A percentile compares a stretch with the other conserved stretches of the same genome.
phyloP scores from a whole-genome alignment of 2,329 filamentous ascomycete genomes.

The Bipolaris cookei region DNA sequence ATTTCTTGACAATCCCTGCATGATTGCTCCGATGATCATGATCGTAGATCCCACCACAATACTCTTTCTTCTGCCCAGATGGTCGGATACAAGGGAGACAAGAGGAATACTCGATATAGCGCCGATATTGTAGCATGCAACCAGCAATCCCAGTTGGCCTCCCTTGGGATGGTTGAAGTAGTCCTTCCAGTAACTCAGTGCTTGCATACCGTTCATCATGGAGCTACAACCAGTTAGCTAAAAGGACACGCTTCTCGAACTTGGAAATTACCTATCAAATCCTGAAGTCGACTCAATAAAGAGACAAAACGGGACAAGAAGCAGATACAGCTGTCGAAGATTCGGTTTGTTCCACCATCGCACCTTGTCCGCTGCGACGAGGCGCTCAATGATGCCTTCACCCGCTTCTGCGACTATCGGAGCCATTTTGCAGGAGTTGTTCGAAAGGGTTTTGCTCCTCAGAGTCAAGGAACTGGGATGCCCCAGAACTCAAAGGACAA shows the following conservation, averaged over 20 bases:
- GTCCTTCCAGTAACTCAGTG: slow-evolving; percentile 49
- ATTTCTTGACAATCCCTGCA: slow-evolving; percentile 61
- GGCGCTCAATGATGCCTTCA: slow-evolving; percentile 41
- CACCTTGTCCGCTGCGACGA: slow-evolving; percentile 48
- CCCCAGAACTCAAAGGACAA: no score
- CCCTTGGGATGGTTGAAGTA: slow-evolving; percentile 58
- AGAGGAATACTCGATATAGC: slow-evolving; percentile 65
- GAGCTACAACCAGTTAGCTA: slow-evolving; percentile 10
- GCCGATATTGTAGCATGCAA: slow-evolving; percentile 65
- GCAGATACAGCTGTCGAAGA: slow-evolving; percentile 61
- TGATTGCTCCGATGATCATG: slow-evolving; percentile 62
- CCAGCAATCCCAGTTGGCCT: slow-evolving; percentile 61
- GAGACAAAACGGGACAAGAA: slow-evolving; percentile 66
- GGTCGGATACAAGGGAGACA: slow-evolving; percentile 62
- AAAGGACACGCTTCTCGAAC: no score
- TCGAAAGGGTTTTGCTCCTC: neutral
- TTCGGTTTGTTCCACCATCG: slow-evolving; percentile 67
- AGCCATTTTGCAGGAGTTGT: slow-evolving; percentile 24
- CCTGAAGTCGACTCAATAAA: slow-evolving; percentile 68
- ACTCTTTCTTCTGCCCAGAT: slow-evolving; percentile 63
- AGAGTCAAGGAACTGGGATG: neutral
- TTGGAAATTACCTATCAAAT: slow-evolving; percentile 56
- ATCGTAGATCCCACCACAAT: slow-evolving; percentile 62
- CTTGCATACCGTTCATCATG: slow-evolving; percentile 51
- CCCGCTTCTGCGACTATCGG: slow-evolving; percentile 24